These are phyloP conservation scores for Trichoderma afroharzianum DNA, from an alignment of 2,329 filamentous ascomycete genomes.

Conservation along the genomic window DNA sequence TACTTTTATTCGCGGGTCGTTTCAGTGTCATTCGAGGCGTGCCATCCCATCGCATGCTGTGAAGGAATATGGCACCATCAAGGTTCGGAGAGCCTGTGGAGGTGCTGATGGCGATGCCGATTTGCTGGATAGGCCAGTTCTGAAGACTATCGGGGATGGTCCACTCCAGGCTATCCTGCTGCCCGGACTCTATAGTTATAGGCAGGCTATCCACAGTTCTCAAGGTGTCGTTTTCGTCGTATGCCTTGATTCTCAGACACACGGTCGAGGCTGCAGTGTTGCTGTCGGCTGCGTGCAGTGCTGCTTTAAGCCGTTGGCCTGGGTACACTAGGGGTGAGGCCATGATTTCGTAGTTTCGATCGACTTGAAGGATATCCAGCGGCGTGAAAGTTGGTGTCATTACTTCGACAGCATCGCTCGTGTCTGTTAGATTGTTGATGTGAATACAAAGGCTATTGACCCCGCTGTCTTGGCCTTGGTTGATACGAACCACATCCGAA, in stretches of 20 bases:
- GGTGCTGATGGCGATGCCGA: background rate
- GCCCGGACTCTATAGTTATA: background rate
- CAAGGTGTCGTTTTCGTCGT: background rate
- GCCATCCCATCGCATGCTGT: slow-evolving; percentile 13
- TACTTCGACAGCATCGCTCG: background rate
- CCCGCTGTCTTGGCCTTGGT: background rate
- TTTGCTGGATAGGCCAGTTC: background rate
- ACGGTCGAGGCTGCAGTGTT: background rate
- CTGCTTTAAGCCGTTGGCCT: slow-evolving; percentile 2
- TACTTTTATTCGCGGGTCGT: background rate
- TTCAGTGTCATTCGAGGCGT: slow-evolving; percentile 12
- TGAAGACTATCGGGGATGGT: background rate
- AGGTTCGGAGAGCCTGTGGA: background rate
- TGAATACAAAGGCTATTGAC: background rate
- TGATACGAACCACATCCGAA: background rate
- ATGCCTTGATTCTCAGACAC: slow-evolving; percentile 1
- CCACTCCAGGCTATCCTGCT: background rate
- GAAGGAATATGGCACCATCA: slow-evolving; percentile 13
- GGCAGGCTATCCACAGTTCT: background rate
- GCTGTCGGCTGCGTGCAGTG: background rate
- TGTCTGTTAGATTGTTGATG: background rate
- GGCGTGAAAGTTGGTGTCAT: background rate
- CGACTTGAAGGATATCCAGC: slow-evolving; percentile 28
- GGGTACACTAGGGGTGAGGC: slow-evolving; percentile 18
- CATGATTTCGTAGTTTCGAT: slow-evolving; percentile 20